These are phyloP conservation scores for Echeveria elegans DNA, from an alignment of 164 flowering plant genomes.

Conservation along the genomic window DNA sequence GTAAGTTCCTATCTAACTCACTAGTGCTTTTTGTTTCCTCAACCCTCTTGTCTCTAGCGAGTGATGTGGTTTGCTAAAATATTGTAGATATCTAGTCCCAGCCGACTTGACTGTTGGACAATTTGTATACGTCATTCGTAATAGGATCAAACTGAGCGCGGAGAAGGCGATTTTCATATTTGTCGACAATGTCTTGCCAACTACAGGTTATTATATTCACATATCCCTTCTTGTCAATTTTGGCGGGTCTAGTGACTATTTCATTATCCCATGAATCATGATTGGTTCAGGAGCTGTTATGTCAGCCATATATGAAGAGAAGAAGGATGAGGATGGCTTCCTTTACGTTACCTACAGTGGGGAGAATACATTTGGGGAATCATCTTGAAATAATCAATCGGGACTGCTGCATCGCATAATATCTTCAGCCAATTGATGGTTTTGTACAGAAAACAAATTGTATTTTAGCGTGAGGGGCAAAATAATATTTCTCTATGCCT, in stretches of 20 bases:
- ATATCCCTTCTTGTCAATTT: background rate
- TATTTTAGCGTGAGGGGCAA: no score
- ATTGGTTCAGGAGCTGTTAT: conserved; percentile 49
- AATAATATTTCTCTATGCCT: no score
- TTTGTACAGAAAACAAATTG: background rate
- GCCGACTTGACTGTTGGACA: conserved; percentile 79
- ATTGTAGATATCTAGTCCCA: conserved; percentile 69
- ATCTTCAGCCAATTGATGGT: background rate
- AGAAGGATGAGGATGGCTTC: conserved; percentile 85
- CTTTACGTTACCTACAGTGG: conserved; percentile 88
- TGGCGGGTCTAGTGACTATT: background rate
- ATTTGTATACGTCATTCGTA: conserved; percentile 73
- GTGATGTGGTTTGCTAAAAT: no score
- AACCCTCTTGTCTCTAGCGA: no score
- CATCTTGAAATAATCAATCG: background rate
- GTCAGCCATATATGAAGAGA: conserved; percentile 79
- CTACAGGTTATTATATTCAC: conserved; percentile 42
- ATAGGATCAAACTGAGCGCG: conserved; percentile 77
- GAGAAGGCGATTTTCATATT: conserved; percentile 84
- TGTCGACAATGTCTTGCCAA: conserved; percentile 72
- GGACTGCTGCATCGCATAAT: background rate
- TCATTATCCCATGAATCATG: background rate
- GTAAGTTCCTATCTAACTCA: no score
- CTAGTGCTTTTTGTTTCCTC: no score
- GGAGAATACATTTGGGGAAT: conserved; percentile 69